Evolutionary conservation across 2,329 filamentous ascomycete species (phyloP), one percentile per base, ranked within the genome.

Genomic region (Penicillium sp.): DNA sequence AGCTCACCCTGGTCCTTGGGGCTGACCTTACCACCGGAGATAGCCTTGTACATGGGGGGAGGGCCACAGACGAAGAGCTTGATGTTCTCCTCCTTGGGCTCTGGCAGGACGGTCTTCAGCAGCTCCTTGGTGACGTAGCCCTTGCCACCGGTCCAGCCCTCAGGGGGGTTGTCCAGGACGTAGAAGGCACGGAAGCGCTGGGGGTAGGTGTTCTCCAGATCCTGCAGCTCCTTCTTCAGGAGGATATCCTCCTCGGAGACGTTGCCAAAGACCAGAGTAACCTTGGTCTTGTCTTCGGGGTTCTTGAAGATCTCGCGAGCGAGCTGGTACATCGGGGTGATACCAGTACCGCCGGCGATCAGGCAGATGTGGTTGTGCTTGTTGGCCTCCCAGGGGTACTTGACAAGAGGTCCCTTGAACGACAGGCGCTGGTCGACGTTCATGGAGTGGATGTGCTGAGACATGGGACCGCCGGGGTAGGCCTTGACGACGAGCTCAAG

Each of bases 261-360:
- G 79, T 97, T 99, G 65, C 91, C 94, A 71, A 93, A 97, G 37
- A 99, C 84, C 32, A 99, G 86, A 6, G 93, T 97, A 40, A 99
- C 92, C 82, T 96, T 96, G 68, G 94, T 99, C 85, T 94, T 92
- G 80, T 99, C 94, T 42, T 90, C 85, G 58, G 93, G 91, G 84
- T 97, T 96, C 78, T 88, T 90, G 86, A 97, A 96, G 79, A 99
- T 96, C 71, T 87, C 84, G 61, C 90, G 90, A 63, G 86, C 82
- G 44, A 99, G 86, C 82, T 99, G 94, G 82, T 90, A 97, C 93
- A 97, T 97, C 66, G 94, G 94, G 11, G 94, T 94, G 75, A 99
- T 96, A 59, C 94, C 94, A 8, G 94, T 97, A 63, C 94, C 94
- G 68, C 94, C 94, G n/a, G 93, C 91, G 61, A 99, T 76, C 66